These are phyloP conservation scores for Alternaria solani DNA, from an alignment of 2,329 filamentous ascomycete genomes.

Conservation along the genomic window DNA sequence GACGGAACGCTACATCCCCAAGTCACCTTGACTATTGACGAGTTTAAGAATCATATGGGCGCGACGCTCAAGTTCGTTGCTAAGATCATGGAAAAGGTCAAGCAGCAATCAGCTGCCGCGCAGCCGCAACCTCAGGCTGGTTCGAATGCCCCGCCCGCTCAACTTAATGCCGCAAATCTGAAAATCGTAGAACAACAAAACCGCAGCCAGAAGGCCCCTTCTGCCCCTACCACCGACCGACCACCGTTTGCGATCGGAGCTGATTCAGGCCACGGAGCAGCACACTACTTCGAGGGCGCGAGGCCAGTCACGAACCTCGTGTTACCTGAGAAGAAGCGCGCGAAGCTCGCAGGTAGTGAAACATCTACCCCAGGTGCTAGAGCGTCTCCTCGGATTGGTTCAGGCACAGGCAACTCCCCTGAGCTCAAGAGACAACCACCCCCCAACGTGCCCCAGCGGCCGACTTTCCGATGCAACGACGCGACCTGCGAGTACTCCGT, in stretches of 20 bases:
- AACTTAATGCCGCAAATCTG: slow-evolving; percentile 50
- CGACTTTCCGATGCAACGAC: slow-evolving; percentile 63
- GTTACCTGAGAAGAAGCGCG: slow-evolving; percentile 65
- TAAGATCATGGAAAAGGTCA: slow-evolving; percentile 38
- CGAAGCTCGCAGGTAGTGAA: slow-evolving; percentile 57
- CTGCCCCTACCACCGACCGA: slow-evolving; percentile 60
- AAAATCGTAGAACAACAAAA: slow-evolving; percentile 56
- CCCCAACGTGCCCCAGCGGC: slow-evolving; percentile 53
- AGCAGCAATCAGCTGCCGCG: slow-evolving; percentile 27
- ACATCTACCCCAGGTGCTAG: slow-evolving; percentile 53
- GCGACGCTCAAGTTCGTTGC: slow-evolving; percentile 39
- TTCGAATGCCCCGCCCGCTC: slow-evolving; percentile 31
- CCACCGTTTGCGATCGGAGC: slow-evolving; percentile 62
- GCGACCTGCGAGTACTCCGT: slow-evolving; percentile 62
- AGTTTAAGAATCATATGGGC: slow-evolving; percentile 37
- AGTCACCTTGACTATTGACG: slow-evolving; percentile 38
- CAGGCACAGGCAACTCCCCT: slow-evolving; percentile 51
- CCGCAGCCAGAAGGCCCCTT: slow-evolving; percentile 59
- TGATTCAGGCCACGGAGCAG: slow-evolving; percentile 64
- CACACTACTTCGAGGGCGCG: slow-evolving; percentile 61
- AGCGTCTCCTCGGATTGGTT: slow-evolving; percentile 51
- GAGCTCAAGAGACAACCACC: slow-evolving; percentile 57
- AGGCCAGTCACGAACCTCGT: slow-evolving; percentile 65
- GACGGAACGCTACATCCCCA: slow-evolving; percentile 41
- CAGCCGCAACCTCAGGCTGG: slow-evolving; percentile 27